Evolutionary conservation across 495 filamentous ascomycete genomes (phyloP), one percentile per base, ranked within the genome.

Genomic region (Trichoderma erinaceum): DNA sequence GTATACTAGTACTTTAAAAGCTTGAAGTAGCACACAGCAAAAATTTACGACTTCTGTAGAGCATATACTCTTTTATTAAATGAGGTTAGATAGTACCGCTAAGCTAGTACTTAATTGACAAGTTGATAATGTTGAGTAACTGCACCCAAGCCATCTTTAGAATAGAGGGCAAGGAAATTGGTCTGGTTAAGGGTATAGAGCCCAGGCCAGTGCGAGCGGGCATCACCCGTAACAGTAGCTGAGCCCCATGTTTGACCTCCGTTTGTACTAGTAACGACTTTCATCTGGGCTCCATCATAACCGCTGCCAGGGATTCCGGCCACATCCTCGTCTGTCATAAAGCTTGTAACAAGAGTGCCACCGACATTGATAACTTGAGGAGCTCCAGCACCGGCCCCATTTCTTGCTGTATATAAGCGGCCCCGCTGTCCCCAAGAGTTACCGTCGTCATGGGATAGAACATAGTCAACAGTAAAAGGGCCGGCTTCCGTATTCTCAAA

Each of bases 301-400:
- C 70, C 69, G 63, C 12, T 46, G 43, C 43, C 43, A 46, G 6
- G 6, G 43, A 4, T 46, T 4, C 43, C 67, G 0, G 58, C 52
- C 29, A 68, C 68, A 64, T 86, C 84, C 68, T 89, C 86, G 68
- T 89, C 83, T 0, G 86, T 89, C 83, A 87, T 85, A 71, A 89
- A 89, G 41, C 83, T 82, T 0, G 79, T 79, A 2, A 84, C 85
- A 64, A 90, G 66, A 3, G 80, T 83, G 11, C 83, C 85, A 48
- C 88, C 86, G 0, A 82, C 84, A 13, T 82, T 83, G 18, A 80
- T 73, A 38, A 90, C 81, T 71, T 87, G 83, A 41, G 87, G 87
- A 25, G 87, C 82, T 2, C 84, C 84, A 0, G 85, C 84, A 69
- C 84, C 82, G 23, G 68, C 71, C 18, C 78, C 75, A 2, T 79